These are phyloP conservation scores for Vigna angularis DNA, from an alignment of 306 rosid genomes.

Conservation along the genomic window DNA sequence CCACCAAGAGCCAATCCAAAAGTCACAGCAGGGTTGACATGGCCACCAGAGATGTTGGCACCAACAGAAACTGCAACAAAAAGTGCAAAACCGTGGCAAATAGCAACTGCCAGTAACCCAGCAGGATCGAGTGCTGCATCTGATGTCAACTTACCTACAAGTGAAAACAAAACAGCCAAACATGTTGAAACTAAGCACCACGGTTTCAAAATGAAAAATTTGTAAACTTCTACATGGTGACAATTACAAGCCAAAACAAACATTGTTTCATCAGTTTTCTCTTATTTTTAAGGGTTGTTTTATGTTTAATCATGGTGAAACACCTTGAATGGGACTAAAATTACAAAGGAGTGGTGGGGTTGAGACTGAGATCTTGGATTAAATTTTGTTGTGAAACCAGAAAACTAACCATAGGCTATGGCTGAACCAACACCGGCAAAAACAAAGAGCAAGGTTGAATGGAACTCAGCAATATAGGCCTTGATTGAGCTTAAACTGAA, in stretches of 20 bases:
- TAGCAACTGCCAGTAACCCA: conserved; percentile 77
- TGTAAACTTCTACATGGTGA: conserved; percentile 19
- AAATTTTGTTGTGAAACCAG: conserved; percentile 6
- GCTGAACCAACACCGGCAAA: conserved; percentile 94
- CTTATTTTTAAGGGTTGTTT: conserved; percentile 8
- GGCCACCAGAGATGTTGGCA: conserved; percentile 95
- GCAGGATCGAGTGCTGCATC: conserved; percentile 87
- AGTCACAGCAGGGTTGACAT: conserved; percentile 97
- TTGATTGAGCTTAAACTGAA: conserved; percentile 69
- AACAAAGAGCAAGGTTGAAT: conserved; percentile 88
- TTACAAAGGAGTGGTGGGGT: neutral
- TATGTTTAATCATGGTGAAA: conserved; percentile 1
- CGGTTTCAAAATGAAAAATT: too few relatives aligned
- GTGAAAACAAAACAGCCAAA: neutral
- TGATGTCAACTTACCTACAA: conserved; percentile 77
- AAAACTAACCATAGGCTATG: conserved; percentile 74
- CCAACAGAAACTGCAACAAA: conserved; percentile 87
- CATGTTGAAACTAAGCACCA: neutral
- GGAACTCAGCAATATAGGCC: conserved; percentile 91
- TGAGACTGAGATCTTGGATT: conserved; percentile 10
- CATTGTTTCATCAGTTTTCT: neutral
- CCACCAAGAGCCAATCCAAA: conserved; percentile 93
- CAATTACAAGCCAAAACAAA: neutral
- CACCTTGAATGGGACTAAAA: neutral
- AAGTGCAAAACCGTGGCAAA: conserved; percentile 88